phyloP scores from a whole-genome alignment of 768 basidiomycete genomes.

The Suillus clintonianus region DNA sequence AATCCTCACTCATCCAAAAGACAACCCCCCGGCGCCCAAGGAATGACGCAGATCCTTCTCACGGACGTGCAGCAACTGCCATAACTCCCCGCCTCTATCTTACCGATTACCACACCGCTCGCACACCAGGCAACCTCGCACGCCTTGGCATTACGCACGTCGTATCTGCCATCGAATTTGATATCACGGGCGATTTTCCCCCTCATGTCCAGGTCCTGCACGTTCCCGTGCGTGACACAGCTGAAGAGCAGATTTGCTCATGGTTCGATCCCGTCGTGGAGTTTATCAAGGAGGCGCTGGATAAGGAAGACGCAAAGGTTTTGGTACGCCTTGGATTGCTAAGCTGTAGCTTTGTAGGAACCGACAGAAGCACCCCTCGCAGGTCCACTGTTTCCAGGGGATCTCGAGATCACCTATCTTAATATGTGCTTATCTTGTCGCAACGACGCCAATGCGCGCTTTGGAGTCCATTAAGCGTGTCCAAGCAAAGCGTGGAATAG shows the following conservation, averaged over 20 bases:
- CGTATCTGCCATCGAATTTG: constrained; percentile 60
- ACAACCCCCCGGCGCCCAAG: constrained; percentile 16
- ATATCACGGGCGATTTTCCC: constrained; percentile 24
- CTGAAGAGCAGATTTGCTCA: constrained; percentile 41
- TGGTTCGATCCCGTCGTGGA: constrained; percentile 51
- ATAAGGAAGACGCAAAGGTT: constrained; percentile 44
- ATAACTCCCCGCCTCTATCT: constrained; percentile 60
- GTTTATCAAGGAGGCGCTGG: constrained; percentile 54
- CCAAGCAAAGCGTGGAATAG: constrained; percentile 57
- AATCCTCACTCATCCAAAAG: constrained; percentile 25
- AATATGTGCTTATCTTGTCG: constrained; percentile 70
- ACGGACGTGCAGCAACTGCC: constrained; percentile 26
- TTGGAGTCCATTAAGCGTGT: constrained; percentile 56
- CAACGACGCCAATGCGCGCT: constrained; percentile 50
- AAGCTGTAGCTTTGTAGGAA: neutral
- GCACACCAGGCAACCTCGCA: constrained; percentile 45
- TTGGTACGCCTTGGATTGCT: constrained; percentile 42
- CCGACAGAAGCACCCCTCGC: constrained; percentile 1
- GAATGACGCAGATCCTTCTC: constrained; percentile 4
- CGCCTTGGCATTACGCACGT: constrained; percentile 74
- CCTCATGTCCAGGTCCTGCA: constrained; percentile 48
- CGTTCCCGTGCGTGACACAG: constrained; percentile 48
- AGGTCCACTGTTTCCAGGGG: constrained; percentile 82
- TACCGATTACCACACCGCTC: constrained; percentile 61
- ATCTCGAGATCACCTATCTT: constrained; percentile 76